Evolutionary conservation across 1,284 basidiomycete genomes (phyloP), one percentile per base, ranked within the genome.

Genomic region (Anthracocystis walkeri): DNA sequence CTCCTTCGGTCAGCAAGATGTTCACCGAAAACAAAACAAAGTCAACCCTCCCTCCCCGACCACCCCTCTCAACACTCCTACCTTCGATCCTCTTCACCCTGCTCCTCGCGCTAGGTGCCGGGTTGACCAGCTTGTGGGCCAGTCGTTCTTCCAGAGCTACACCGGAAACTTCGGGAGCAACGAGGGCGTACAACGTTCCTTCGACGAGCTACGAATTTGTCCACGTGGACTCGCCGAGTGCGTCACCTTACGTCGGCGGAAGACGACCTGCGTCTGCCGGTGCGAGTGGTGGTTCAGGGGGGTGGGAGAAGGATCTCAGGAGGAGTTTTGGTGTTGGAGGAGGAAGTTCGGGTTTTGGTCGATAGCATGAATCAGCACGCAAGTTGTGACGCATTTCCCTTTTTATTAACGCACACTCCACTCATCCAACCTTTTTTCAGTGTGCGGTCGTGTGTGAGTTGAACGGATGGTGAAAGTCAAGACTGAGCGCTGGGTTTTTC

Each of bases 11-110:
- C 14, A 27, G 57, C 29, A 53, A 57, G 16, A 52, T 70, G 45
- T 70, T 70, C 23, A n/a, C 45, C 2, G 35, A 57, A 20, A 29
- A 57, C 3, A 11, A 38, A 6, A 38, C 23, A 2, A 5, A 42
- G 2, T 68, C 77, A 12, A 58, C 46, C 4, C 48, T 82, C 1
- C 80, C 80, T 3, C 80, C 80, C 4, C 57, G 80, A 14, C 80
- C 80, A 8, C 80, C 80, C 23, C 65, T 82, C 7, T 78, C 77
- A 38, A 63, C 70, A 8, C 61, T 82, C 27, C 27, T 82, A 25
- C 77, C 80, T 0, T 78, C 75, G 50, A 81, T 82, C 52, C 44
- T 79, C 25, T 73, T 82, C 42, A 82, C 80, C 2, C 49, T 81
- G 31, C 12, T 82, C 35, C 59, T 82, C 12, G 80, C 80, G 7